Base-by-base conservation (phyloP, 148 eudicot genomes). In the Hydrangea macrophylla region DNA sequence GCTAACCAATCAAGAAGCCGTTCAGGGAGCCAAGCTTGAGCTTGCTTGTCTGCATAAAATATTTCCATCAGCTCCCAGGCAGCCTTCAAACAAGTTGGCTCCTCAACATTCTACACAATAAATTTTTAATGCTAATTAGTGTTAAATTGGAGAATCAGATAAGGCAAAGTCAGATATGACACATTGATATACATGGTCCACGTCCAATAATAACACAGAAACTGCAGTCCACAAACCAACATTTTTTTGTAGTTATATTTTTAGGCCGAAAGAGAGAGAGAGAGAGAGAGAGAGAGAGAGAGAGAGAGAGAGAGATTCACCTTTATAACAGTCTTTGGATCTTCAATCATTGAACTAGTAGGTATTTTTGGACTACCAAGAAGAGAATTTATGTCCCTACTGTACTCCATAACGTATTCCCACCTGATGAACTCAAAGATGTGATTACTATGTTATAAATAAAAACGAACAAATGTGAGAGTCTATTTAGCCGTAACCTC, bases 1-100 rank as follows among this genome's bases (percentile, higher is more conserved):
- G 85, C 83, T 80, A 94, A 79, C 98, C 98, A 94, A 86, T 94
- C 98, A 66, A 88, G 83, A 76, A 94, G 82, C 60, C 88, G 83
- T 74, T 94, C 98, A 26, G 97, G 89, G 44, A 84, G 81, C 98
- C 98, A 94, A 74, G 88, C 73, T 75, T 90, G 90, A 75, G 84
- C 81, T 60, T 81, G 86, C 72, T 84, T 84, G 83, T 94, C 93
- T 17, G 86, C 97, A 75, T 90, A 94, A 80, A 94, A 94, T 35
- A 90, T 79, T 72, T 88, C 96, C 74, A 90, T 54, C 76, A 94
- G 85, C 81, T 90, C 98, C 98, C 98, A 94, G 18, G 96, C 97
- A 69, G 98, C 92, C 84, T 86, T 94, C 75, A 90, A 68, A 81
- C 79, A 64, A 30, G 81, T 84, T 80, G 85, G 92, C 83, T 86